phyloP scores from a whole-genome alignment of 1,284 basidiomycete genomes.

The Rhizopogon hawkerae region DNA sequence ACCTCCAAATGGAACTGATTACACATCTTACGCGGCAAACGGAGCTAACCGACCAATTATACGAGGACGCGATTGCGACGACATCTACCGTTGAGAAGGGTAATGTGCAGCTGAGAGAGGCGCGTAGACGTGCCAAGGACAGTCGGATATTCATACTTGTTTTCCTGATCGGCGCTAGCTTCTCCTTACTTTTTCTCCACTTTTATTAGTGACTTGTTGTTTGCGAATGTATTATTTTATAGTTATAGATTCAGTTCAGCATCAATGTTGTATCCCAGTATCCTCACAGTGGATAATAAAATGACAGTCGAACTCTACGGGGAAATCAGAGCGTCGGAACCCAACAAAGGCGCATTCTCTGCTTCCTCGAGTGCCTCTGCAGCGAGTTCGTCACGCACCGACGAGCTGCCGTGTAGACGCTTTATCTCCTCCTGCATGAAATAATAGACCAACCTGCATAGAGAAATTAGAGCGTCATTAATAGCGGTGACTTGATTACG shows the following conservation, averaged over 20 bases:
- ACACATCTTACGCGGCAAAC: constrained; percentile 80
- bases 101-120: constrained; percentile 78
- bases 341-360: constrained; percentile 56
- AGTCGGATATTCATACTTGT: constrained; percentile 76
- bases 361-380: constrained; percentile 56
- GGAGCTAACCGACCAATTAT: constrained; percentile 83
- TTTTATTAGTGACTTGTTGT: constrained; percentile 45
- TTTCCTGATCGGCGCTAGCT: constrained; percentile 80
- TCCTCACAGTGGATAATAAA: too few relatives aligned
- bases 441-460: constrained; percentile 51
- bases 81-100: constrained; percentile 80
- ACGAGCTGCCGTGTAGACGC: constrained; percentile 40
- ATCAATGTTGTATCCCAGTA: neutral
- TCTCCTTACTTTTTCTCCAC: constrained; percentile 83
- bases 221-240: neutral
- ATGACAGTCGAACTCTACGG: neutral
- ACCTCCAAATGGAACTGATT: constrained; percentile 82
- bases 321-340: neutral
- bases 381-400: constrained; percentile 47
- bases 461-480: constrained; percentile 9
- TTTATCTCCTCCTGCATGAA: constrained; percentile 55
- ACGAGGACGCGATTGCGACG: constrained; percentile 81
- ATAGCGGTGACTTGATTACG: constrained; percentile 19
- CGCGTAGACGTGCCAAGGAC: constrained; percentile 73
- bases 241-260: neutral